Evolutionary conservation across 1,139 yeast species (phyloP).

Genomic region (Hanseniaspora gamundiae): DNA sequence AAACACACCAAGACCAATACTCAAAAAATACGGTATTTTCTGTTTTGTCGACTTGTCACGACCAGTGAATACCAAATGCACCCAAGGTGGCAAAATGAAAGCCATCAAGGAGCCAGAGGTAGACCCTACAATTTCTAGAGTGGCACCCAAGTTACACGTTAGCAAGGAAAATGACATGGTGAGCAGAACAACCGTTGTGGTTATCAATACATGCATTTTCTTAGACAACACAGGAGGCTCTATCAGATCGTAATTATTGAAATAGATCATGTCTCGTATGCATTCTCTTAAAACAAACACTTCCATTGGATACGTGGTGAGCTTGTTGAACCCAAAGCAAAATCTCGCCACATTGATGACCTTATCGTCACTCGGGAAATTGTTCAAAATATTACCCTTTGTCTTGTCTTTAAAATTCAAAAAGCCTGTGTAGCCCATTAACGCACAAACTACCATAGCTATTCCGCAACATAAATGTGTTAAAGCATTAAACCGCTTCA

Average conservation of each 20-base stretch:
- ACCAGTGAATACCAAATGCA: constrained; percentile 56
- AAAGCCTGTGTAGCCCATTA: constrained; percentile 75
- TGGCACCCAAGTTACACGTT: constrained; percentile 83
- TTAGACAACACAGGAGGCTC: constrained; percentile 27
- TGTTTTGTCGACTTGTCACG: constrained; percentile 33
- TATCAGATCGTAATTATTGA: constrained; percentile 16
- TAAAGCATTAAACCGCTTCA: constrained; percentile 58
- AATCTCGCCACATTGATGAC: constrained; percentile 76
- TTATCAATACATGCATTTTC: constrained; percentile 49
- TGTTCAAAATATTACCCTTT: constrained; percentile 78
- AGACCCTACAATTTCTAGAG: constrained; percentile 82
- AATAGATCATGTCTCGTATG: constrained; percentile 46
- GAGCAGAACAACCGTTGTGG: constrained; percentile 50
- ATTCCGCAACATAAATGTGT: constrained; percentile 79
- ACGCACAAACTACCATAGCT: constrained; percentile 66
- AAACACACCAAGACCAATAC: constrained; percentile 58
- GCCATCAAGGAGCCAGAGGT: constrained; percentile 91
- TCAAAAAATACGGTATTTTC: constrained; percentile 43
- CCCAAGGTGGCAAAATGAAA: constrained; percentile 78
- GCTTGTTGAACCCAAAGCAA: constrained; percentile 88
- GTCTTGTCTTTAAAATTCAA: constrained; percentile 65
- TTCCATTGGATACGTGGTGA: constrained; percentile 86
- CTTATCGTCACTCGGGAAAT: constrained; percentile 64
- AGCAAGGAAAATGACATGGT: constrained; percentile 69
- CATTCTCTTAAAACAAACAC: constrained; percentile 86